Base-by-base conservation (phyloP, 495 filamentous ascomycete species). In the Podospora pseudoanserina region DNA sequence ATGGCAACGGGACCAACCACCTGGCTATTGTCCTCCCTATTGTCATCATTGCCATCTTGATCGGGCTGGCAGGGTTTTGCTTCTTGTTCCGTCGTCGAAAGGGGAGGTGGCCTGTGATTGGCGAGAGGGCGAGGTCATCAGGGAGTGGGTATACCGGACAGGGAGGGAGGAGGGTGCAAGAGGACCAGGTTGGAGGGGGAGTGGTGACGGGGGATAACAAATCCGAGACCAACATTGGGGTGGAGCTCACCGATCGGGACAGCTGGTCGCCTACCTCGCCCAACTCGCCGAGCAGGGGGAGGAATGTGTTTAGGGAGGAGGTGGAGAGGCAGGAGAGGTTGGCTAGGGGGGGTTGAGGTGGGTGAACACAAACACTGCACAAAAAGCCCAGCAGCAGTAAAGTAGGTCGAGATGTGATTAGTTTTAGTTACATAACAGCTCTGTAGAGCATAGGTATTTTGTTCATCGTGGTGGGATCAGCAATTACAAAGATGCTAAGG, bases 291-390 rank as follows among this genome's bases (percentile, higher is more conserved):
- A n/a, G 66, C 16, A 55, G 28, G 18, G 18, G 68, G 69, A 60
- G 67, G 67, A 79, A 79, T 62, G 74, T 79, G 23, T 79, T 79
- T 65, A 64, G 76, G 19, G 77, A 78, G 60, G 77, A 79, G 74
- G 16, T 79, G 27, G 68, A 69, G 70, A 60, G 76, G 58, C 77
- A 79, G 70, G 72, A 70, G 63, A 64, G 69, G n/a, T 32, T 0
- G 16, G 30, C n/a, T 26, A 15, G 56, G 54, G 6, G 5, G 26
- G 13, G 7, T 49, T 20, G 13, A 27, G 55, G 55, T n/a, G 15
- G 55, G 55, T 57, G 26, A 57, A 23, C 23, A 2, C 23, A 23
- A 23, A 23, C 23, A 23, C 23, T 1, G 23, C 23, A 23, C 23
- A 23, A 23, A 23, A 23, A 23, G 23, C 23, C 23, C 1, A 23